phyloP scores from a whole-genome alignment of 768 basidiomycete genomes.

The Rubroboletus pulcherrimus region DNA sequence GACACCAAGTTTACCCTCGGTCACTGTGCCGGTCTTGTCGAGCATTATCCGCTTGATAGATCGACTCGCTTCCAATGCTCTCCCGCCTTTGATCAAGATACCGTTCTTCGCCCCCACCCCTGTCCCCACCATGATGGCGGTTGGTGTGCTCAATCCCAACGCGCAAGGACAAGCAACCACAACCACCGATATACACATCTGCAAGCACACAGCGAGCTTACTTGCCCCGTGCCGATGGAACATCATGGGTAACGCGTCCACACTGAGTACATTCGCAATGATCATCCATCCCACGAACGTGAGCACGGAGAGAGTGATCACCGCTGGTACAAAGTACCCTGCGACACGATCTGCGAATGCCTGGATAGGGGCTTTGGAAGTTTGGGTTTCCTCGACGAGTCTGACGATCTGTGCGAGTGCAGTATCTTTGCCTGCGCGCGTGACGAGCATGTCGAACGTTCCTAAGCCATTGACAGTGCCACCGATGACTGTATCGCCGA shows the following conservation, averaged over 20 bases:
- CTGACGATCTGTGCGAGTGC: constrained; percentile 94
- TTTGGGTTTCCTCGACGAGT: constrained; percentile 97
- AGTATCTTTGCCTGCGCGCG: constrained; percentile 93
- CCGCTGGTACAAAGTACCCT: constrained; percentile 91
- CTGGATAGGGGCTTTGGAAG: constrained; percentile 96
- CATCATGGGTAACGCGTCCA: constrained; percentile 68
- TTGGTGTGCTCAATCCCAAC: constrained; percentile 92
- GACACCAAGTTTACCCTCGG: constrained; percentile 88
- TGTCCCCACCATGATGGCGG: constrained; percentile 99
- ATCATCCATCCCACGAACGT: constrained; percentile 87
- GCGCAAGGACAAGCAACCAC: constrained; percentile 99
- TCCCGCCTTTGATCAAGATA: constrained; percentile 96
- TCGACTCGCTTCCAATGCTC: constrained; percentile 88
- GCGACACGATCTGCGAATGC: constrained; percentile 94
- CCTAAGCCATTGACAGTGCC: constrained; percentile 96
- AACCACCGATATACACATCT: constrained; percentile 96
- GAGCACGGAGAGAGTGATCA: constrained; percentile 73
- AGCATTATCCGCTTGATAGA: constrained; percentile 77
- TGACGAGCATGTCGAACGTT: constrained; percentile 96
- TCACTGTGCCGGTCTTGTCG: constrained; percentile 98
- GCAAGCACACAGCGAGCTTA: constrained; percentile 86
- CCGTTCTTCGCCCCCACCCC: constrained; percentile 96
- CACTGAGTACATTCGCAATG: constrained; percentile 54
- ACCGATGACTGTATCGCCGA: constrained; percentile 86
- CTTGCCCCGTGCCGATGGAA: constrained; percentile 83